Base-by-base conservation (phyloP, 2,329 filamentous ascomycete genomes). In the Endocalyx cinctus region DNA sequence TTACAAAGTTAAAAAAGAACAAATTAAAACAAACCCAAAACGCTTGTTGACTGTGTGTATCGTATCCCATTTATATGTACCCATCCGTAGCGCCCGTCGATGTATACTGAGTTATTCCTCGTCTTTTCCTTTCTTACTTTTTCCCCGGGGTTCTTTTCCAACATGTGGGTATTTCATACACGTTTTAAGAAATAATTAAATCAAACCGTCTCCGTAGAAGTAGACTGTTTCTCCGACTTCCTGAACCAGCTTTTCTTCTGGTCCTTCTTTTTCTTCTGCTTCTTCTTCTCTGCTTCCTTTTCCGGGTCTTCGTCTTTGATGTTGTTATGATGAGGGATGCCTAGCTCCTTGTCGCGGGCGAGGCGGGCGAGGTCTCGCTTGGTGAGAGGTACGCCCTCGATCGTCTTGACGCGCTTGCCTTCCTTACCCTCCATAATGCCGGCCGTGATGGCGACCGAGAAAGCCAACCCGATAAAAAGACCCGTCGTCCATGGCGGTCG, bases 401-500 rank as follows among this genome's bases (percentile, higher is more conserved):
- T 70, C 17, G 67, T 63, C 64, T 87, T 88, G 18, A 87, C 75
- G 30, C 69, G 70, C 54, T 79, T 84, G 6, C 83, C 84, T 55
- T 92, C 85, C 15, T 77, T 46, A 41, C 81, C 86, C 59, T 80
- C 79, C 54, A 86, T 72, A 20, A 82, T 60, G 3, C 87, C 87
- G 12, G 77, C 86, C 15, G 75, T 53, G 12, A 72, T 82, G 6
- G 82, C 82, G 5, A 83, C 77, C 14, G 80, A 68, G 50, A 80
- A 88, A 3, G 79, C 87, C 5, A 90, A 54, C 3, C 75, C 83
- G 13, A 94, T 82, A 51, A 92, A 87, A 0, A 88, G 60, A 2
- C 86, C 87, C 0, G 85, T 89, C 10, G 79, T 74, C 86, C 86
- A 94, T 15, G 75, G 74, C 0, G 87, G 86, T n/a, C 87, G 69